These are phyloP conservation scores for Chlamydomonas applanata DNA, from an alignment of 139 green algal genomes.

Conservation along the genomic window DNA sequence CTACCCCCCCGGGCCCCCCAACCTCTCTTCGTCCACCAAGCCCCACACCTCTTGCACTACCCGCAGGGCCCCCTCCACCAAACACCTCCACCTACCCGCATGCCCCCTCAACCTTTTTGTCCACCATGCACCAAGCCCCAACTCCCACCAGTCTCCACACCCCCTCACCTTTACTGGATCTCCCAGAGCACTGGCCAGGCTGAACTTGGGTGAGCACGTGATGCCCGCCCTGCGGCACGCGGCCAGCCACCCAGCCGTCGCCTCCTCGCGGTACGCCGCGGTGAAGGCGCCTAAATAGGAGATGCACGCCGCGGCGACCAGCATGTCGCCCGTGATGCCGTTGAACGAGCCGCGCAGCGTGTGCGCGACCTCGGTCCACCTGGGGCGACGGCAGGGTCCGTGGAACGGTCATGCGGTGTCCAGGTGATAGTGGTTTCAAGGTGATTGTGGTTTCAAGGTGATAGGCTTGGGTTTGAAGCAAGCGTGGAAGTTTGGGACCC, in stretches of 20 bases:
- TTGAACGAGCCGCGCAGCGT: constrained; percentile 37
- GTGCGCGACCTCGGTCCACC: constrained; percentile 51
- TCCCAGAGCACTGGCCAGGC: constrained; percentile 43
- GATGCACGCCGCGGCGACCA: constrained; percentile 58
- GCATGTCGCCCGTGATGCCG: constrained; percentile 64
- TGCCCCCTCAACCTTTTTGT: background rate
- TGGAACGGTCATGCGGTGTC: too few relatives aligned
- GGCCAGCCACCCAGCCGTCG: constrained; percentile 16
- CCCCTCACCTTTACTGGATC: constrained; percentile 54
- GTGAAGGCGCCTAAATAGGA: constrained; percentile 74
- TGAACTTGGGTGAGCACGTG: constrained; percentile 48
- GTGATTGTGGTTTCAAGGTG: too few relatives aligned
- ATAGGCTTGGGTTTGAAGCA: too few relatives aligned
- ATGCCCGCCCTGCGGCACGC: constrained; percentile 36
- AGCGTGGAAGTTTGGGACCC: too few relatives aligned
- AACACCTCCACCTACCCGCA: too few relatives aligned
- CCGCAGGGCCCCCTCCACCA: too few relatives aligned
- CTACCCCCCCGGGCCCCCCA: too few relatives aligned
- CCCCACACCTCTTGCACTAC: too few relatives aligned
- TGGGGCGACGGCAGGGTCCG: background rate
- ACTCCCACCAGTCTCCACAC: constrained; percentile 20
- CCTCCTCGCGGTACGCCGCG: constrained; percentile 38
- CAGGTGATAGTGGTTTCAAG: too few relatives aligned
- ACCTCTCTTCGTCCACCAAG: too few relatives aligned
- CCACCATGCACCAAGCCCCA: background rate